Conservation (phyloP, 1,284 basidiomycete genomes). For the Bondarzewia mesenterica region DNA sequence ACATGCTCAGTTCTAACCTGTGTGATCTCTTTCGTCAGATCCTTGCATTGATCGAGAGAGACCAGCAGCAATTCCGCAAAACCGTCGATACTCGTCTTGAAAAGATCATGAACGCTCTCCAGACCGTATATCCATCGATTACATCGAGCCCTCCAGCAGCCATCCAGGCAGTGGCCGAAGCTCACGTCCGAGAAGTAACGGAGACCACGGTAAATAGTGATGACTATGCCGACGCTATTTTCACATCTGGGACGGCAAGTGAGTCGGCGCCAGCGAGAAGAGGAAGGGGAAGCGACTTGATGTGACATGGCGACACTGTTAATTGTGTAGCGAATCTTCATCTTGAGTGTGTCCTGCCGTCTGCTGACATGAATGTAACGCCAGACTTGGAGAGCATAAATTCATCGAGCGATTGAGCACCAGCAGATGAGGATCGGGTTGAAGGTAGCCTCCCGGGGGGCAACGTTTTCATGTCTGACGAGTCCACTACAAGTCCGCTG, state of each 20-base stretch:
- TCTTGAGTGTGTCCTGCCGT: no score
- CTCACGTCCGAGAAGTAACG: neutral
- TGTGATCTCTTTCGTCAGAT: neutral
- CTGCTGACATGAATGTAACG: no score
- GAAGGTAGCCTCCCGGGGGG: no score
- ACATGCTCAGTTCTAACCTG: neutral
- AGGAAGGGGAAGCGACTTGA: neutral
- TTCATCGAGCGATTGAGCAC: no score
- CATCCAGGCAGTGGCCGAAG: neutral
- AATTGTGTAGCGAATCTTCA: no score
- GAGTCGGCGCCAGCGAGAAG: neutral
- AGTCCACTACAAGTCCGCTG: no score
- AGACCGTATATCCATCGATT: neutral
- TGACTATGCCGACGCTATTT: neutral
- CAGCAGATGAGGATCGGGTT: no score
- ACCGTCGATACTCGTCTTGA: constrained; percentile 2
- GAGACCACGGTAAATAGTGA: neutral
- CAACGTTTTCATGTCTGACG: no score
- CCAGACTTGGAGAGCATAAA: no score
- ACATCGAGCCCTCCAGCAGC: neutral
- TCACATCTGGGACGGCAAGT: neutral
- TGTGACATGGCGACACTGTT: neutral
- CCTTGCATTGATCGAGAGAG: constrained; percentile 2
- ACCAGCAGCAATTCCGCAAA: neutral
- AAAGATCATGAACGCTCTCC: neutral